Evolutionary conservation across 192 early-diverging fungal species (phyloP).

Genomic region (Entophlyctis helioformis): DNA sequence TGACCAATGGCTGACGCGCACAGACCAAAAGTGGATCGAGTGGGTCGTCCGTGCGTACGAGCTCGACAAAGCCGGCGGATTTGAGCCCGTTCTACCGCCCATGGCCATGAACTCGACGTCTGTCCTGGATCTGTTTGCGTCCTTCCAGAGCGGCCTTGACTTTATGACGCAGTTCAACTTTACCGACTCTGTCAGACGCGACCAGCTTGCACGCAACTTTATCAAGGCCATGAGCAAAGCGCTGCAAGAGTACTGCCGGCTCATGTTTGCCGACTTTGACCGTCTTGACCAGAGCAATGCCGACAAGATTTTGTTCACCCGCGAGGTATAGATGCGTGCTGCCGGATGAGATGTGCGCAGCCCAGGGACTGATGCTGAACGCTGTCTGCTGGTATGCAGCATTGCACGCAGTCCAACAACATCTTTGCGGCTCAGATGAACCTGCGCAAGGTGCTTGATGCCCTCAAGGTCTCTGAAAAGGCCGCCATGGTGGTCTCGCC

Average conservation of each 20-base stretch:
- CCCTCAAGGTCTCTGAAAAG: too few relatives aligned
- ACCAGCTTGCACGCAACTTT: constrained; percentile 49
- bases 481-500: too few relatives aligned
- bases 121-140: constrained; percentile 67
- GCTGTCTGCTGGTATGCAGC: too few relatives aligned
- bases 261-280: constrained; percentile 25
- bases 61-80: constrained; percentile 46
- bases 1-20: constrained; percentile 47
- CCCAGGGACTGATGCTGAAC: too few relatives aligned
- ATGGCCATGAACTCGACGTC: constrained; percentile 56
- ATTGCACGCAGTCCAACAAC: constrained; percentile 42
- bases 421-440: constrained; percentile 23
- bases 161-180: constrained; percentile 59
- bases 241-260: constrained; percentile 40
- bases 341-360: too few relatives aligned
- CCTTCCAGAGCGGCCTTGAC: constrained; percentile 58
- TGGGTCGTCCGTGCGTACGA: constrained; percentile 58
- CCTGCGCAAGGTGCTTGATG: constrained; percentile 15
- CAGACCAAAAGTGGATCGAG: constrained; percentile 49
- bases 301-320: too few relatives aligned
- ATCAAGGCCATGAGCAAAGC: constrained; percentile 51
- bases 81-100: constrained; percentile 26
- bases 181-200: constrained; percentile 44
- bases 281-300: constrained; percentile 4
- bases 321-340: too few relatives aligned